Percentiles rank a stretch among this genome's conserved stretches.
Evolutionary conservation across 768 basidiomycete species (phyloP).

Genomic region (Lyophyllum shimeji): DNA sequence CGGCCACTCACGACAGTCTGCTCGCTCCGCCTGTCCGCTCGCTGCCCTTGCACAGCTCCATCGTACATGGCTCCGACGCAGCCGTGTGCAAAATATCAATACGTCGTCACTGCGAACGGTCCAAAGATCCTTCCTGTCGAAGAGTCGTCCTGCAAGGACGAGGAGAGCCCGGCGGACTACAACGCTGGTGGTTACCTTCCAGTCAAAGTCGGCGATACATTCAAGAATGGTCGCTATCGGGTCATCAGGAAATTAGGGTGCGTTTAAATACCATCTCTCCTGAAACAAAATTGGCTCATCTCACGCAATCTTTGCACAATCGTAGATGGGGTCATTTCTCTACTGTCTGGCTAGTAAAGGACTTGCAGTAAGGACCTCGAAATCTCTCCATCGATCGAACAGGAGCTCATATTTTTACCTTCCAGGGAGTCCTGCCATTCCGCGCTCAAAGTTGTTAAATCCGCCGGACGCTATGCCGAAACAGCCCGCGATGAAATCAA

Average conservation of each 20-base stretch:
- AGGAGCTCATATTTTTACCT: not conserved
- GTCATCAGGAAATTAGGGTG: slow-evolving; percentile 91
- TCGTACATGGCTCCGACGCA: slow-evolving; percentile 65
- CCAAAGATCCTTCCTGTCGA: slow-evolving; percentile 73
- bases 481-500: slow-evolving; percentile 97
- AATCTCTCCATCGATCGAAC: slow-evolving; percentile 13
- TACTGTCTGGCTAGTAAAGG: slow-evolving; percentile 90
- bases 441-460: slow-evolving; percentile 94
- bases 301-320: slow-evolving; percentile 6
- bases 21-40: slow-evolving; percentile 15
- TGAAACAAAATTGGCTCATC: slow-evolving; percentile 23
- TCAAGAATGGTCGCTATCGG: slow-evolving; percentile 81
- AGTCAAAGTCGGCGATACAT: slow-evolving; percentile 78
- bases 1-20: slow-evolving; percentile 4
- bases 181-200: slow-evolving; percentile 80
- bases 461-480: slow-evolving; percentile 92
- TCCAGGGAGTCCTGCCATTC: slow-evolving; percentile 72
- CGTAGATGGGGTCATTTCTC: slow-evolving; percentile 92
- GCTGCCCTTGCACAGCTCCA: slow-evolving; percentile 14
- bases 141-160: slow-evolving; percentile 67
- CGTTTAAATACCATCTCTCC: slow-evolving; percentile 17
- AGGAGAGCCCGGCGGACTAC: slow-evolving; percentile 84
- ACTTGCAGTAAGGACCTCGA: slow-evolving; percentile 54
- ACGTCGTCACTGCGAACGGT: slow-evolving; percentile 64
- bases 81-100: slow-evolving; percentile 71